Conservation (phyloP, 371 early-diverging fungal species). For the Batkoa obscura region DNA sequence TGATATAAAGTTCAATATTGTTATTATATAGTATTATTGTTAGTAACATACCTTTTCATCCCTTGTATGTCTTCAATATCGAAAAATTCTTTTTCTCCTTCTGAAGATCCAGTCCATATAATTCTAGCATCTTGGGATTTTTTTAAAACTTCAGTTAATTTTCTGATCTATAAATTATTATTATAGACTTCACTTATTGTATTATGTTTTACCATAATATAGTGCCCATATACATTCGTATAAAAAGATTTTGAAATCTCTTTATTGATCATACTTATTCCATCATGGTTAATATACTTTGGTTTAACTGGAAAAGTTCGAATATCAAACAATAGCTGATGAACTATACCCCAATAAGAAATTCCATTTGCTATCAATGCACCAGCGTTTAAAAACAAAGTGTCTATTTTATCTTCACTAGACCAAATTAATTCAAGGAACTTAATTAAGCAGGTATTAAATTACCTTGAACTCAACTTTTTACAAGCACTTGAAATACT, state of each 20-base stretch:
- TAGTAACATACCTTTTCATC: background rate
- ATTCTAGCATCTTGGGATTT: background rate
- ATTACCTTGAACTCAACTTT: background rate
- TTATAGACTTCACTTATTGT: background rate
- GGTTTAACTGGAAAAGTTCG: background rate
- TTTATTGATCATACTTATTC: background rate
- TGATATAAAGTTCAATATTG: background rate
- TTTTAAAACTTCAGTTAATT: background rate
- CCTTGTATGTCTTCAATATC: background rate
- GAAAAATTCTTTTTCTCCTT: background rate
- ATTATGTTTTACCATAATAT: background rate
- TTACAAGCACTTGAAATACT: background rate
- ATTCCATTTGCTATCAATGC: background rate
- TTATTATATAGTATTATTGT: background rate
- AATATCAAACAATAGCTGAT: background rate
- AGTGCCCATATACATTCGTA: background rate
- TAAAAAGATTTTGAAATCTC: background rate
- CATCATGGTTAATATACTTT: background rate
- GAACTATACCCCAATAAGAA: background rate
- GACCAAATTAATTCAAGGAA: background rate
- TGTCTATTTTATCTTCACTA: background rate
- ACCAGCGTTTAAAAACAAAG: background rate
- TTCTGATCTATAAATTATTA: background rate
- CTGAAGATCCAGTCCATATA: background rate
- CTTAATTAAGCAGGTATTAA: background rate